phyloP scores from a whole-genome alignment of 805 yeast species.

The Myxozyma mucilagina region DNA sequence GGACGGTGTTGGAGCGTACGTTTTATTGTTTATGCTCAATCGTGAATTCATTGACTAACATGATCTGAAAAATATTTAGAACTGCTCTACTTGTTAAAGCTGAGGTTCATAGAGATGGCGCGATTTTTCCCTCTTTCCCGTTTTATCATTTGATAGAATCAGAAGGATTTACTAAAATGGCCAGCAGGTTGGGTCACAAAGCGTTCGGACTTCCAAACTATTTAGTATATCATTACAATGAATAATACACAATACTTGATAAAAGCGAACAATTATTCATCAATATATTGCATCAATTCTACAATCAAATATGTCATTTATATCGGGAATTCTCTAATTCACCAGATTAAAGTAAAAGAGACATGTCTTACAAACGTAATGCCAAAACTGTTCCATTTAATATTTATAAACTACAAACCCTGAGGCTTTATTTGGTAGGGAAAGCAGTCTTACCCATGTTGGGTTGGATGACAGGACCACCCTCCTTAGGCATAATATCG shows the following conservation, averaged over 20 bases:
- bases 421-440: constrained; percentile 7
- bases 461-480: constrained; percentile 25
- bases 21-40: background rate
- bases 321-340: too few relatives aligned
- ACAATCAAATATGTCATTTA: too few relatives aligned
- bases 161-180: constrained; percentile 97
- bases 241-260: constrained; percentile 40
- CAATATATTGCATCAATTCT: too few relatives aligned
- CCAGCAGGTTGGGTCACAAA: constrained; percentile 86
- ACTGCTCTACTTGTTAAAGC: constrained; percentile 95
- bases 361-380: too few relatives aligned
- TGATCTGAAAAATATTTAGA: constrained; percentile 39
- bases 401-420: too few relatives aligned
- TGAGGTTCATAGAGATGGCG: constrained; percentile 98
- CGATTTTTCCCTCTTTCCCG: constrained; percentile 98
- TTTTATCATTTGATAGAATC: constrained; percentile 96
- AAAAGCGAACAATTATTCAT: background rate
- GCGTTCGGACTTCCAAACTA: constrained; percentile 93
- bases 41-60: background rate
- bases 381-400: too few relatives aligned
- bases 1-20: constrained; percentile 87
- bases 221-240: constrained; percentile 87
- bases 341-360: too few relatives aligned
- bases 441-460: constrained; percentile 29
- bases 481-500: constrained; percentile 40